Conservation (phyloP, 345 rosid genomes). For the Eucalyptus guilfoylei region DNA sequence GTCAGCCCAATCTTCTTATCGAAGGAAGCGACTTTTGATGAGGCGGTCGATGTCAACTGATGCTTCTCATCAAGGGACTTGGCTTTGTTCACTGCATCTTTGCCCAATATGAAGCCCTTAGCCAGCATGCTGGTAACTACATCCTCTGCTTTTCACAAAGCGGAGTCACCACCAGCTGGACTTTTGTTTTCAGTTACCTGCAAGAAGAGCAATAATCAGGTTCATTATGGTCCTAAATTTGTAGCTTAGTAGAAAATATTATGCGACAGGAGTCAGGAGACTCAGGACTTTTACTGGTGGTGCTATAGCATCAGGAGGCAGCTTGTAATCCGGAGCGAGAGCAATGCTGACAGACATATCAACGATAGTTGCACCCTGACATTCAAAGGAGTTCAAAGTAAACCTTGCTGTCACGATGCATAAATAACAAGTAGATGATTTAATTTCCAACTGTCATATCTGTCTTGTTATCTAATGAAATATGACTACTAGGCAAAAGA, state of each 20-base stretch:
- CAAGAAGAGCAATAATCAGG: not conserved
- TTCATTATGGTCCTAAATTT: not conserved
- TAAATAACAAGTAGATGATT: not conserved
- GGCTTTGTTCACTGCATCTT: constrained; percentile 83
- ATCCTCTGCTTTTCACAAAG: constrained; percentile 79
- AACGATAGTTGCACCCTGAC: constrained; percentile 92
- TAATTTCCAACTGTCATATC: not conserved
- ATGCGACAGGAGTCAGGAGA: not conserved
- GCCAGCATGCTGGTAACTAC: constrained; percentile 89
- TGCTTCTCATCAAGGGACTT: constrained; percentile 84
- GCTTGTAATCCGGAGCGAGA: constrained; percentile 64
- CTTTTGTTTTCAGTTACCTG: constrained; percentile 37
- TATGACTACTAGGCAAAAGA: not conserved
- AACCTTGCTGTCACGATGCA: not conserved
- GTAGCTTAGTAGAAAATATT: not conserved
- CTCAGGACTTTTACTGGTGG: constrained; percentile 34
- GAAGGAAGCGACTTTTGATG: constrained; percentile 72
- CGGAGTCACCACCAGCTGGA: constrained; percentile 54
- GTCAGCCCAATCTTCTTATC: constrained; percentile 80
- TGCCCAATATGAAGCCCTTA: constrained; percentile 76
- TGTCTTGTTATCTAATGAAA: not conserved
- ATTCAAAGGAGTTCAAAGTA: not conserved
- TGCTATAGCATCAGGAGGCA: constrained; percentile 66
- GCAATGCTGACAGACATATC: constrained; percentile 62
- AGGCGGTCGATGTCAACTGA: constrained; percentile 81